Evolutionary conservation across 2,329 filamentous ascomycete species (phyloP).

Genomic region (Colletotrichum sp.): DNA sequence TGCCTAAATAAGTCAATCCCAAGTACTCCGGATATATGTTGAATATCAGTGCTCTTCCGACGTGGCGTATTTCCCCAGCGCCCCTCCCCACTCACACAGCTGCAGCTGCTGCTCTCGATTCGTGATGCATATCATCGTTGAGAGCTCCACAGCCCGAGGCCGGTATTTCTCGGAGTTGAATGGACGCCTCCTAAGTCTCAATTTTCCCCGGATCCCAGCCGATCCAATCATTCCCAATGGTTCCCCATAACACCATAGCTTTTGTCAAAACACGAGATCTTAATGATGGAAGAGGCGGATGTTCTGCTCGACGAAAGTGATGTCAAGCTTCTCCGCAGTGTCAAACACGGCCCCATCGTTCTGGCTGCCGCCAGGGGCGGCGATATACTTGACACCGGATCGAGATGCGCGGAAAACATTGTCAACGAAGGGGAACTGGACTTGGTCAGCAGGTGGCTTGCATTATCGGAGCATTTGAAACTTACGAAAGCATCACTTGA

Average conservation of each 20-base stretch:
- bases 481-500: conserved; percentile 95
- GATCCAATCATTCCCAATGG: conserved; percentile 1
- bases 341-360: conserved; percentile 84
- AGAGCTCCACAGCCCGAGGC: neutral
- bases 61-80: neutral
- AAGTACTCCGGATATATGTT: conserved; percentile 19
- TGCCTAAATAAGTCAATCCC: neutral
- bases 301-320: conserved; percentile 95
- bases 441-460: conserved; percentile 27
- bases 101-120: neutral
- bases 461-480: conserved; percentile 26
- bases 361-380: conserved; percentile 88
- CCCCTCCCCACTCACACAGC: neutral
- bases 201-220: neutral
- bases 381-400: conserved; percentile 94
- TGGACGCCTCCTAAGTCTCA: neutral
- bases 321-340: conserved; percentile 88
- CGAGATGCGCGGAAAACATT: conserved; percentile 92
- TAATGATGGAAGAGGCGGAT: conserved; percentile 96
- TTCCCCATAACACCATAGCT: conserved; percentile 11
- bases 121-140: neutral
- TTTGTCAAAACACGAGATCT: conserved; percentile 2
- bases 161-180: neutral
- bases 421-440: conserved; percentile 94
- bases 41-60: conserved; percentile 10